Evolutionary conservation across 495 filamentous ascomycete genomes (phyloP), one percentile per base, ranked within the genome.

Genomic region (Chlorociboria aeruginascens): DNA sequence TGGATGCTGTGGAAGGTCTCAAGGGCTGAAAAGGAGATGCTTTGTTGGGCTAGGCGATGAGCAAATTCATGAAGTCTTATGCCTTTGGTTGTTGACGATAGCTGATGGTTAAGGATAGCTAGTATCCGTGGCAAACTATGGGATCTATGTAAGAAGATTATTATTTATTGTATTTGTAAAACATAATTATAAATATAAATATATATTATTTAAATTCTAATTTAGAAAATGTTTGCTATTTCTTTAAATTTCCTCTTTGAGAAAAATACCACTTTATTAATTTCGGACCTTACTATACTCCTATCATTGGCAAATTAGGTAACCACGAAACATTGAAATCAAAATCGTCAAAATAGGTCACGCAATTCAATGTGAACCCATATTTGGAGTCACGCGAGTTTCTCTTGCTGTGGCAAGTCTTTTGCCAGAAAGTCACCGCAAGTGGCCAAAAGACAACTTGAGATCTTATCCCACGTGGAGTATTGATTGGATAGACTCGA

Each of bases 1-100:
- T 95, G 66, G 73, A 87, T 42, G 65, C 72, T 28, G 79, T 70
- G 10, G 83, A 79, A 20, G 12, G 6, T 1, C 29, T 25, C 4
- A 25, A 4, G 20, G 4, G 20, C 4, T 25, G 20, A 25, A 4
- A 25, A 25, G 20, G 4, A 25, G 20, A 25, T 25, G 20, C 2
- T 25, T 25, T 25, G 4, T 1, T 25, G 20, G 20, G 20, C 20
- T n/a, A n/a, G n/a, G n/a, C 1, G 20, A 25, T 25, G 20, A 25
- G 20, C n/a, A n/a, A n/a, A n/a, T n/a, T n/a, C n/a, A n/a, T n/a
- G n/a, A n/a, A n/a, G n/a, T n/a, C n/a, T n/a, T n/a, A n/a, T n/a
- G n/a, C n/a, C n/a, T n/a, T n/a, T n/a, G n/a, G n/a, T n/a, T n/a
- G n/a, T n/a, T n/a, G n/a, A n/a, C n/a, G n/a, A n/a, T n/a, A n/a